phyloP scores from a whole-genome alignment of 2,329 filamentous ascomycete species.

The Phaeosphaeria sp. region DNA sequence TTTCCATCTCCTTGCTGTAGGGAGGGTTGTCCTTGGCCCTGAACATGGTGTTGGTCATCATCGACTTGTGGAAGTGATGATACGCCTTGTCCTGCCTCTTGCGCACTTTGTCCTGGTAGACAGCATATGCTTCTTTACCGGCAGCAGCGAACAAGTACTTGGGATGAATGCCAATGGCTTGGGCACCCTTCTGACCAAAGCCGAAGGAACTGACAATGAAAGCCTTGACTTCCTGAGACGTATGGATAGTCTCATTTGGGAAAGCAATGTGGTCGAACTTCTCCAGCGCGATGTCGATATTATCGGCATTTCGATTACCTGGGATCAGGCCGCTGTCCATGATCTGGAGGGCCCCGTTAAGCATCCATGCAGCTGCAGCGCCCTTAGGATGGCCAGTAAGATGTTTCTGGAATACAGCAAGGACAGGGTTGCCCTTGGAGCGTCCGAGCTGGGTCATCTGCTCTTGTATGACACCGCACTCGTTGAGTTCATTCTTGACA shows the following conservation, averaged over 20 bases:
- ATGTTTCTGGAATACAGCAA: constrained; percentile 99
- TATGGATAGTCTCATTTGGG: constrained; percentile 93
- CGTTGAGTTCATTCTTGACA: constrained; percentile 99
- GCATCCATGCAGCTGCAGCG: constrained; percentile 99
- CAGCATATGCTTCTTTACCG: constrained; percentile 79
- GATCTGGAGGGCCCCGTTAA: constrained; percentile 96
- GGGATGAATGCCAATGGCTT: constrained; percentile 95
- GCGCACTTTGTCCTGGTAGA: constrained; percentile 87
- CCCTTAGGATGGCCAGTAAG: constrained; percentile 98
- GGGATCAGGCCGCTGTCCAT: constrained; percentile 93
- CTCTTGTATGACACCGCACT: constrained; percentile 97
- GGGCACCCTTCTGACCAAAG: constrained; percentile 98
- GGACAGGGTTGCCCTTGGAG: constrained; percentile 91
- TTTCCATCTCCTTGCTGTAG: constrained; percentile 86
- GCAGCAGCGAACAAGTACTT: constrained; percentile 96
- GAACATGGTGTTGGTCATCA: constrained; percentile 98
- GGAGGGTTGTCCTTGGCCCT: constrained; percentile 91
- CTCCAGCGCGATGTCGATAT: constrained; percentile 95
- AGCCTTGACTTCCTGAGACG: constrained; percentile 89
- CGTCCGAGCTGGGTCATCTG: constrained; percentile 94
- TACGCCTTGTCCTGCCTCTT: constrained; percentile 98
- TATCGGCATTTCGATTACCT: constrained; percentile 97
- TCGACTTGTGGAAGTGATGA: constrained; percentile 95
- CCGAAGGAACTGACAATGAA: constrained; percentile 99
- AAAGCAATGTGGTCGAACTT: constrained; percentile 98